These are phyloP conservation scores for Trametes villosa DNA, from an alignment of 768 basidiomycete species.

Conservation along the genomic window DNA sequence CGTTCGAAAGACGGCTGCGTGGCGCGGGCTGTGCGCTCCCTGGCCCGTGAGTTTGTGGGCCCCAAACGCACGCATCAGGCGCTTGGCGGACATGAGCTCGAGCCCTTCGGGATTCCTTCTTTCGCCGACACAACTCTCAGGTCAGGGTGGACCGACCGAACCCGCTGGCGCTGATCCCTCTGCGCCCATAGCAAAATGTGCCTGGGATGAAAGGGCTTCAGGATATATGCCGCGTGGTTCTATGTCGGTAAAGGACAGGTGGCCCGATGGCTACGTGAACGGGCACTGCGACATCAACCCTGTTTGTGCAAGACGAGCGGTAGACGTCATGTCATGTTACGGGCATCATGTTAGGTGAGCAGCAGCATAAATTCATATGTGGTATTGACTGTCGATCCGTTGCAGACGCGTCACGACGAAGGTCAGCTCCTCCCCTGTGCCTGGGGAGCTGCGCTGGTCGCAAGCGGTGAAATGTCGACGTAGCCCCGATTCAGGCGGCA, in stretches of 20 bases:
- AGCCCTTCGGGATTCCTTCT: slow-evolving; percentile 10
- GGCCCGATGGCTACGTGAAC: not conserved
- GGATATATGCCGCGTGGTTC: not conserved
- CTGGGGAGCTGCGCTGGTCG: not conserved
- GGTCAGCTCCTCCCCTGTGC: not conserved
- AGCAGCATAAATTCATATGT: no score
- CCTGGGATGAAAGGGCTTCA: not conserved
- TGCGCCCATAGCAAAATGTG: slow-evolving; percentile 8
- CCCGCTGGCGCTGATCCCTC: slow-evolving; percentile 10
- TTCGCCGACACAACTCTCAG: slow-evolving; percentile 3
- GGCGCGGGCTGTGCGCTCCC: slow-evolving; percentile 5
- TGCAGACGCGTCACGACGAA: not conserved
- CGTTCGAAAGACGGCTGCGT: slow-evolving; percentile 10
- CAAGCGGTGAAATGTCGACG: no score
- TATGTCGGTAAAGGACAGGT: not conserved
- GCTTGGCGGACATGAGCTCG: slow-evolving; percentile 10
- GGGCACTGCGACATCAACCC: no score
- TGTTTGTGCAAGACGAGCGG: no score
- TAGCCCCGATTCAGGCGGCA: not conserved
- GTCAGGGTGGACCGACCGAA: not conserved
- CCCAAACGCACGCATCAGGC: slow-evolving; percentile 17
- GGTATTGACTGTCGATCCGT: not conserved
- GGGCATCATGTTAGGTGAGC: no score
- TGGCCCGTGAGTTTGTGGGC: not conserved
- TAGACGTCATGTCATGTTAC: no score